Base-by-base conservation (phyloP, 805 yeast species). In the Peterozyma toletana region DNA sequence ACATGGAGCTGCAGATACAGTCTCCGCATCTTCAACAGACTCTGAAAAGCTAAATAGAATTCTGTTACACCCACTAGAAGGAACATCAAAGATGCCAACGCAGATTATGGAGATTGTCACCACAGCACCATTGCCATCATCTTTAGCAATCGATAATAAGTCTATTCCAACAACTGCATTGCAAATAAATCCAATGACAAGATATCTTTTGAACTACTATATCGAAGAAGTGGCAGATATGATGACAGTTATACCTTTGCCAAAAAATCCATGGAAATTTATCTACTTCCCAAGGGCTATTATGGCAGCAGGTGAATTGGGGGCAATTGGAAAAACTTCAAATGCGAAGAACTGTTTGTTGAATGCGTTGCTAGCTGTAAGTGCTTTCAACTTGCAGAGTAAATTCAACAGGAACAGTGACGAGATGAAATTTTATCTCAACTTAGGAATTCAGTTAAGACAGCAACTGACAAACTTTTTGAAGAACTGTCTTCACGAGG, bases 261-360 rank as follows among this genome's bases (percentile, higher is more conserved):
- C 85, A 0, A 84, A 82, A 48, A 88, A 86, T 56, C 95, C 96
- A 0, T 88, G 96, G 96, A 83, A 83, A 53, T 79, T 83, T 2
- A 78, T 86, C n/a, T 87, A 86, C 60, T 79, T 87, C 48, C 95
- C 96, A 0, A 63, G 93, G 40, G 96, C 95, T 1, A 62, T 85
- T 30, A 70, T 77, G 68, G 95, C 95, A 0, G 68, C 88, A 21
- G 96, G 96, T 3, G 96, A 88, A 55, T 63, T 86, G 21, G 75
- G 81, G 27, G 80, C 89, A 2, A 59, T 81, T 35, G 96, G 96
- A 0, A 68, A 68, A 42, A 84, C 95, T 0, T 75, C 90, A 1
- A 73, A 77, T 46, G 88, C 95, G 6, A 75, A 87, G 50, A 81
- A 84, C 56, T 87, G 95, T 1, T 62, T 87, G 14, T 62, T 88